These are phyloP conservation scores for Colletotrichum tropicale DNA, from an alignment of 2,329 filamentous ascomycete species.

Conservation along the genomic window DNA sequence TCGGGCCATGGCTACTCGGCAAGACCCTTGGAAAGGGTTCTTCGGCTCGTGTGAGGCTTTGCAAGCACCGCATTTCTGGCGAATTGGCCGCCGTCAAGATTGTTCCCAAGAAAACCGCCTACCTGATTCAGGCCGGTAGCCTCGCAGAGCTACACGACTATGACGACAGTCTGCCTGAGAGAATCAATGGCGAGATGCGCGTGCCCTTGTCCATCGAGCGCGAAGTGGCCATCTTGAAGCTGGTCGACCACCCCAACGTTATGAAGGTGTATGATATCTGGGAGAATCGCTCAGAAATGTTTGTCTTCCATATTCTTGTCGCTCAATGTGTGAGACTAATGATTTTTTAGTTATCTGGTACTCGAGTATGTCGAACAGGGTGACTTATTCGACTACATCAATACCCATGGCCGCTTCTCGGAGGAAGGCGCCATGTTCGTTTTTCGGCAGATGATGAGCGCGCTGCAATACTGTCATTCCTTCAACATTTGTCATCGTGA, in stretches of 20 bases:
- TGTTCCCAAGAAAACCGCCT: slow-evolving; percentile 81
- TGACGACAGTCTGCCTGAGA: slow-evolving; percentile 61
- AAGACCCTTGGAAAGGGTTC: slow-evolving; percentile 89
- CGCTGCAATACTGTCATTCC: slow-evolving; percentile 89
- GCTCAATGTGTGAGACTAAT: slow-evolving; percentile 8
- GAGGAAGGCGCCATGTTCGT: slow-evolving; percentile 84
- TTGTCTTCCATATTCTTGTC: slow-evolving; percentile 40
- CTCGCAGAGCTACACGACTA: slow-evolving; percentile 81
- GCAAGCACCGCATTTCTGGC: slow-evolving; percentile 78
- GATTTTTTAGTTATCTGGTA: slow-evolving; percentile 76
- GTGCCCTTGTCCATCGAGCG: slow-evolving; percentile 91
- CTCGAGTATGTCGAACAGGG: slow-evolving; percentile 84
- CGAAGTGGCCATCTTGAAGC: slow-evolving; percentile 95
- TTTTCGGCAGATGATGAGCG: slow-evolving; percentile 92
- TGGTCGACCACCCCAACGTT: slow-evolving; percentile 93
- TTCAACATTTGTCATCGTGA: slow-evolving; percentile 97
- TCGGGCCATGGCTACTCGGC: slow-evolving; percentile 93
- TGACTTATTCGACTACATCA: slow-evolving; percentile 89
- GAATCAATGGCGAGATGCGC: slow-evolving; percentile 64
- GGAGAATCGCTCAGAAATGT: slow-evolving; percentile 97
- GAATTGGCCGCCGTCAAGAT: slow-evolving; percentile 95
- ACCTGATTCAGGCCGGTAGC: slow-evolving; percentile 83
- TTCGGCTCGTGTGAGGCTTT: slow-evolving; percentile 85
- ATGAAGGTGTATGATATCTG: slow-evolving; percentile 95
- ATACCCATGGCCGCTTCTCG: slow-evolving; percentile 70